Conservation (phyloP, 2,329 filamentous ascomycete species). For the Xylaria hypoxylon region DNA sequence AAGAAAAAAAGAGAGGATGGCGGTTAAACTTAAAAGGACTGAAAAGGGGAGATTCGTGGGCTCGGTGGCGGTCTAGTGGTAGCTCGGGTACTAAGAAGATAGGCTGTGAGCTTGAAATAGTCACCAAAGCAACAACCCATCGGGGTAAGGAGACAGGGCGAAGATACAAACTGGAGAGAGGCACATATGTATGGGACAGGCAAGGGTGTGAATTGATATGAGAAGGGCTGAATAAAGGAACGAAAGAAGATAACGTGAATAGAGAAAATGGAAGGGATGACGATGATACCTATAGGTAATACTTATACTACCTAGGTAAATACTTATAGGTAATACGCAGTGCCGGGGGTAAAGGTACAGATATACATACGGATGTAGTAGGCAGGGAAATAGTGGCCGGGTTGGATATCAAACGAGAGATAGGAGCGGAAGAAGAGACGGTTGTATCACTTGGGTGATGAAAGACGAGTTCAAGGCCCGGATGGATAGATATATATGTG, state of each 20-base stretch:
- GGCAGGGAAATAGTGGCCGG: not conserved
- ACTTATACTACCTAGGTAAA: no score
- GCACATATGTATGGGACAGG: not conserved
- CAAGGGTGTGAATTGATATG: not conserved
- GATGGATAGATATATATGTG: no score
- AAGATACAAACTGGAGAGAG: not conserved
- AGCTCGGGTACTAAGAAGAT: no score
- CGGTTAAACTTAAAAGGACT: not conserved
- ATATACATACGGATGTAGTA: not conserved
- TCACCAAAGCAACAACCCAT: no score
- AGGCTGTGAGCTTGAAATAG: no score
- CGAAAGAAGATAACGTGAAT: not conserved
- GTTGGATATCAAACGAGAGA: not conserved
- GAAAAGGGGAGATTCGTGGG: not conserved
- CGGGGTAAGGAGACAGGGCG: not conserved
- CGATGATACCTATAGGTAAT: not conserved
- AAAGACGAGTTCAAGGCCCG: not conserved
- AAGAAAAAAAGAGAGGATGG: not conserved
- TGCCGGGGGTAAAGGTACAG: not conserved
- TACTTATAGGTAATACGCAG: not conserved
- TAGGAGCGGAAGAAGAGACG: not conserved
- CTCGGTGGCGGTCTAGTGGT: not conserved
- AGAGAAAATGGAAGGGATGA: not conserved
- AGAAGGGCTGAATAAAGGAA: not conserved
- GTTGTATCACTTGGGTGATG: not conserved